phyloP scores from a whole-genome alignment of 768 basidiomycete genomes.

The Trametes sanguinea region DNA sequence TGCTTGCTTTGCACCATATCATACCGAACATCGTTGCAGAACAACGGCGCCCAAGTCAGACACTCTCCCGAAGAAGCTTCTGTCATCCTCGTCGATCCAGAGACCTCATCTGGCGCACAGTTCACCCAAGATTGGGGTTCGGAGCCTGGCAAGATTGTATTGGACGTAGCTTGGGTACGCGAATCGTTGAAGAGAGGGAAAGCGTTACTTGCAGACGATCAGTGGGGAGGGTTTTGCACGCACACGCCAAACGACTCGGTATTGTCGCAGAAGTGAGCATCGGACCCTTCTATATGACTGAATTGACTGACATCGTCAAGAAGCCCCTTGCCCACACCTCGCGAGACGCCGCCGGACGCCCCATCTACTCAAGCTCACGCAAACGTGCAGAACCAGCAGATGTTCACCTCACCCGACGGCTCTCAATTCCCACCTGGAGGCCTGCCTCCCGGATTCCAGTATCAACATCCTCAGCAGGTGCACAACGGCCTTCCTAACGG shows the following conservation, averaged over 20 bases:
- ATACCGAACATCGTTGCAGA: slow-evolving; percentile 37
- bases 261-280: slow-evolving; percentile 46
- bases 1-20: background rate
- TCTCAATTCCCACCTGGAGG: background rate
- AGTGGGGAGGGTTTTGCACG: slow-evolving; percentile 26
- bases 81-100: slow-evolving; percentile 61
- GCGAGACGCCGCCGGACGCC: slow-evolving; percentile 47
- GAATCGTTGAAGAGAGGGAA: slow-evolving; percentile 45
- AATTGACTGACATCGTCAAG: slow-evolving; percentile 35
- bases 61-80: slow-evolving; percentile 53
- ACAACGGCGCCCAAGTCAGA: slow-evolving; percentile 54
- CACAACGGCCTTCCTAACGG: background rate
- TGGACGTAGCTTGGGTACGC: slow-evolving; percentile 56
- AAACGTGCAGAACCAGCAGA: background rate
- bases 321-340: slow-evolving; percentile 64
- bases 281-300: slow-evolving; percentile 19
- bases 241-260: background rate
- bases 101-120: slow-evolving; percentile 50
- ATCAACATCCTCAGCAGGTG: slow-evolving; percentile 2
- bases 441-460: background rate
- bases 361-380: background rate
- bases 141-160: slow-evolving; percentile 49
- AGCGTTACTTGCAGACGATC: slow-evolving; percentile 48
- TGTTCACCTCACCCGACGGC: background rate
- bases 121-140: slow-evolving; percentile 61